A percentile compares a stretch with the other conserved stretches of the same genome.
phyloP scores from a whole-genome alignment of 805 yeast genomes.

The Metschnikowia continentalis region DNA sequence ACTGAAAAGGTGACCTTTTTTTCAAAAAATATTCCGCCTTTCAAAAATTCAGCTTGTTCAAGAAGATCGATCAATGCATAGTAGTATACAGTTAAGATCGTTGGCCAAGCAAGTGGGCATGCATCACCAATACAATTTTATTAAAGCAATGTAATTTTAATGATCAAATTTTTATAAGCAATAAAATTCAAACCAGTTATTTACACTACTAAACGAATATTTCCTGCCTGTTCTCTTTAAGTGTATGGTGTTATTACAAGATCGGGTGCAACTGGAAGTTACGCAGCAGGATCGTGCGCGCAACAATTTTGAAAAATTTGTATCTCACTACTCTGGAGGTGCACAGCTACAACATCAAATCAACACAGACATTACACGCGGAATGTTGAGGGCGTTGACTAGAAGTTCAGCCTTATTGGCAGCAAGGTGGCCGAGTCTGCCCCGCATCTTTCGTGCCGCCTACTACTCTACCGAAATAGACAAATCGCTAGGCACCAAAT shows the following conservation, averaged over 20 bases:
- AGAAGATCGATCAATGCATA: no score
- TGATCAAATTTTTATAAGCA: no score
- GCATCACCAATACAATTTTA: no score
- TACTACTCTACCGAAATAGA: slow-evolving; percentile 25
- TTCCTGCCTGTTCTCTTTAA: not conserved
- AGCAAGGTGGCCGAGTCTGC: slow-evolving; percentile 5
- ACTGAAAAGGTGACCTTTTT: no score
- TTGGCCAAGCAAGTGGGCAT: no score
- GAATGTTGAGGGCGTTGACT: slow-evolving; percentile 16
- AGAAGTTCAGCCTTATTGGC: slow-evolving; percentile 8
- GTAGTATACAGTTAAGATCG: no score
- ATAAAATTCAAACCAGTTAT: no score
- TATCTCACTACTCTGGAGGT: not conserved
- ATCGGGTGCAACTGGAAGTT: not conserved
- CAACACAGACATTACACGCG: slow-evolving; percentile 4
- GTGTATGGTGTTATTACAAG: not conserved
- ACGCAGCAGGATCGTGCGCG: slow-evolving; percentile 1
- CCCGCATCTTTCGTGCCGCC: slow-evolving; percentile 7
- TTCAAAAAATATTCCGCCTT: no score
- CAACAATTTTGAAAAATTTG: slow-evolving; percentile 5
- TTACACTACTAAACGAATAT: no score
- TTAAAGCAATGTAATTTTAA: no score
- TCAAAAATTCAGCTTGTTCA: no score
- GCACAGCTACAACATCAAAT: not conserved
- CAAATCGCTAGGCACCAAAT: slow-evolving; percentile 26